Evolutionary conservation across 805 yeast species (phyloP), one percentile per base, ranked within the genome.

Genomic region (Yarrowia porcina): DNA sequence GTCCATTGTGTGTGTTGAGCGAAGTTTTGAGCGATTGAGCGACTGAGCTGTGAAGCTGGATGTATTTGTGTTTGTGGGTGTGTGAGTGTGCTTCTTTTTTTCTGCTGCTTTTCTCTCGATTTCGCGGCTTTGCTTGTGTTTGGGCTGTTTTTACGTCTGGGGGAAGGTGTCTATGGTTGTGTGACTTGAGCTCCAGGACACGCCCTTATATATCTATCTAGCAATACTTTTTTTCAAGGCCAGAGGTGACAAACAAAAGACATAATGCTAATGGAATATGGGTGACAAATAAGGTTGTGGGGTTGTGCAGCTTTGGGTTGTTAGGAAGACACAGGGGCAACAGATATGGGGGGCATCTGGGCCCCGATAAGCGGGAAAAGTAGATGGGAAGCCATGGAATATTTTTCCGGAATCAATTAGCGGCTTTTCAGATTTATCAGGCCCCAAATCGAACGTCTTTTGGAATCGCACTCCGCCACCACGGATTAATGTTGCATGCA

Each of bases 401-500:
- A 36, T 52, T 52, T 35, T 52, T 52, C 59, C 59, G 35, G 18
- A 17, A 6, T 6, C 25, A 13, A n/a, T 33, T 21, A 33, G 15
- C n/a, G 2, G 17, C 21, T 23, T 49, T 49, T n/a, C 52, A 9
- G 12, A 9, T 1, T n/a, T 45, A 45, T 45, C 52, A 12, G 35
- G 5, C 23, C 50, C 21, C 13, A 11, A 4, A 18, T n/a, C n/a
- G n/a, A 44, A 18, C n/a, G n/a, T 8, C 18, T 8, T 11, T 7
- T 23, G 8, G 8, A 5, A 12, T 1, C 13, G 1, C 28, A 15
- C n/a, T 23, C 33, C 23, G 42, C 57, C 57, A 33, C 39, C 25
- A 17, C 59, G 59, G 59, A 52, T 52, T 52, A 52, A 52, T 52
- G 59, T 36, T 52, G 59, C 44, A 52, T 52, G 59, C 59, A 52